Conservation (phyloP, 2,329 filamentous ascomycete species). For the Microascus cirrosus region DNA sequence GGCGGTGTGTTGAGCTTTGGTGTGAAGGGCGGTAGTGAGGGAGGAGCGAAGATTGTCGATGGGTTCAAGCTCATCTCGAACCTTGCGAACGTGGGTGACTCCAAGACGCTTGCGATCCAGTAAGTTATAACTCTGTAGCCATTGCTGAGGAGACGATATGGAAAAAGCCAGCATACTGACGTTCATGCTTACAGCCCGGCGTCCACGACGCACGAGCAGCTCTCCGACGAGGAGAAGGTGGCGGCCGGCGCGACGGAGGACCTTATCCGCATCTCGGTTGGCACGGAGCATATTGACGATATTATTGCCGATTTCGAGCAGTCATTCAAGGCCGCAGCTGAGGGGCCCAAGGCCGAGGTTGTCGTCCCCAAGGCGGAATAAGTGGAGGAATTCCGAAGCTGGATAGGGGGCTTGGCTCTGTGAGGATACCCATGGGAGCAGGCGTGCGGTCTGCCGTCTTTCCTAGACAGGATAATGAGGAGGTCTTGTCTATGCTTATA, state of each 20-base stretch:
- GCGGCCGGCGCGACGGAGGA: slow-evolving; percentile 81
- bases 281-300: slow-evolving; percentile 93
- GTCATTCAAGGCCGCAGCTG: slow-evolving; percentile 43
- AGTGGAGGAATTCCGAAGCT: background rate
- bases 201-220: slow-evolving; percentile 90
- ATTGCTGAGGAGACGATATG: background rate
- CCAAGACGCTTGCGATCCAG: slow-evolving; percentile 90
- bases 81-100: slow-evolving; percentile 90
- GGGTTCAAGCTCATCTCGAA: slow-evolving; percentile 93
- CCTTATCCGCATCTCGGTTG: slow-evolving; percentile 88
- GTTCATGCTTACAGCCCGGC: slow-evolving; percentile 44
- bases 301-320: slow-evolving; percentile 95
- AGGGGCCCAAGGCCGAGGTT: slow-evolving; percentile 3
- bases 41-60: slow-evolving; percentile 82
- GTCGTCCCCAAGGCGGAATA: slow-evolving; percentile 1
- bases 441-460: background rate
- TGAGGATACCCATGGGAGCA: background rate
- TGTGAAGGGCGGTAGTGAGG: slow-evolving; percentile 76
- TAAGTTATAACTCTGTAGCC: slow-evolving; percentile 12
- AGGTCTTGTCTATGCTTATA: background rate
- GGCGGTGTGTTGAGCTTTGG: slow-evolving; percentile 91
- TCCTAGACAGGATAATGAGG: background rate
- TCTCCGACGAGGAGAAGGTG: slow-evolving; percentile 69
- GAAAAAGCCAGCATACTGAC: too few relatives aligned
- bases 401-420: background rate